Evolutionary conservation across 805 yeast genomes (phyloP).

Genomic region (Ogataea allantospora): DNA sequence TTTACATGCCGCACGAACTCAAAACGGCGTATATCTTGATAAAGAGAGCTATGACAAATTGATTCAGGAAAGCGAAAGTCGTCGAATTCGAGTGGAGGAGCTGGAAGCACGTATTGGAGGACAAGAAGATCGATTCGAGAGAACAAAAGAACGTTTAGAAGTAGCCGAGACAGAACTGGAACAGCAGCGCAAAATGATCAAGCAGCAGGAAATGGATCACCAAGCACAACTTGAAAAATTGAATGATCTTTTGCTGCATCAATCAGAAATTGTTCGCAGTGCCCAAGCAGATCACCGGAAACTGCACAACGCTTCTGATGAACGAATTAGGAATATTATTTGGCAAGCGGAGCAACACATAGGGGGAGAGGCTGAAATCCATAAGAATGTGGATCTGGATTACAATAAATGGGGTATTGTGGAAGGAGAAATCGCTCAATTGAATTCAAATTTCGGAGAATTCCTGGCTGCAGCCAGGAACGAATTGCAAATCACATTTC

Average conservation of each 20-base stretch:
- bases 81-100: slow-evolving; percentile 48
- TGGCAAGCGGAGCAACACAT: too few species aligned
- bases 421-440: too few species aligned
- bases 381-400: too few species aligned
- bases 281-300: neutral
- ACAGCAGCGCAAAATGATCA: neutral
- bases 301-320: too few species aligned
- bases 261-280: neutral
- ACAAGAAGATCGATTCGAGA: slow-evolving; percentile 46
- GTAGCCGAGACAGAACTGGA: slow-evolving; percentile 14
- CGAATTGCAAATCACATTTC: too few species aligned
- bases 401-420: too few species aligned
- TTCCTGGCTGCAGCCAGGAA: too few species aligned
- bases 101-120: slow-evolving; percentile 46
- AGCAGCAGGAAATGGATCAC: slow-evolving; percentile 1
- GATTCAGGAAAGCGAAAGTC: slow-evolving; percentile 46
- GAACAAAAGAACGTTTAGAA: slow-evolving; percentile 41
- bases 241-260: neutral
- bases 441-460: too few species aligned
- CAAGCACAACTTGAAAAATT: neutral
- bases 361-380: too few species aligned
- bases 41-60: slow-evolving; percentile 45
- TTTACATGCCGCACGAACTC: slow-evolving; percentile 58
- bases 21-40: slow-evolving; percentile 66
- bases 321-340: too few species aligned